phyloP scores from a whole-genome alignment of 2,329 filamentous ascomycete species.

The Geosmithia putterillii region DNA sequence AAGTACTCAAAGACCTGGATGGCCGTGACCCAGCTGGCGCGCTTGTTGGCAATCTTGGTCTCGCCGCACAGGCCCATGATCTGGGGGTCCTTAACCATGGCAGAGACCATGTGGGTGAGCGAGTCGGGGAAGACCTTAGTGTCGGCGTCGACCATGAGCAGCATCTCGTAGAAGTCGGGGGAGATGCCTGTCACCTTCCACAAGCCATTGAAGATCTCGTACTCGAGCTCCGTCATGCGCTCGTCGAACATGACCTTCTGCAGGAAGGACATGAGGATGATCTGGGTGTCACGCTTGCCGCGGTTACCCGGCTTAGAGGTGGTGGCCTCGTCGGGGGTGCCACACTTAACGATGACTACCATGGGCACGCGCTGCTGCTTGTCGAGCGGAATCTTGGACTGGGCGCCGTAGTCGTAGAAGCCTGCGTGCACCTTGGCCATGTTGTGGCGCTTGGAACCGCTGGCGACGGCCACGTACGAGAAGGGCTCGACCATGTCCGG shows the following conservation, averaged over 20 bases:
- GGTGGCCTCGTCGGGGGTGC: slow-evolving; percentile 73
- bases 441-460: slow-evolving; percentile 94
- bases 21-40: slow-evolving; percentile 85
- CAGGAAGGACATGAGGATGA: slow-evolving; percentile 97
- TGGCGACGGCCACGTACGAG: slow-evolving; percentile 93
- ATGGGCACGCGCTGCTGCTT: slow-evolving; percentile 96
- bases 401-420: slow-evolving; percentile 89
- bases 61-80: slow-evolving; percentile 99
- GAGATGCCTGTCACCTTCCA: slow-evolving; percentile 99
- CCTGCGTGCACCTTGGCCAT: slow-evolving; percentile 98
- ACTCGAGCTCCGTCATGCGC: slow-evolving; percentile 98
- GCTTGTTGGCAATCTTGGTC: slow-evolving; percentile 99
- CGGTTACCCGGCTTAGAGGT: slow-evolving; percentile 89
- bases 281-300: slow-evolving; percentile 97
- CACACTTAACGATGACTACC: slow-evolving; percentile 93
- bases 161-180: slow-evolving; percentile 93
- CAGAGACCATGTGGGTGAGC: slow-evolving; percentile 95
- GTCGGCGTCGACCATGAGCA: slow-evolving; percentile 98
- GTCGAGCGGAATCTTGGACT: slow-evolving; percentile 66
- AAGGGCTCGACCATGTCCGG: slow-evolving; percentile 77
- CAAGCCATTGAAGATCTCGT: slow-evolving; percentile 98
- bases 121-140: slow-evolving; percentile 99
- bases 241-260: slow-evolving; percentile 99
- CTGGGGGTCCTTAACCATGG: slow-evolving; percentile 97
- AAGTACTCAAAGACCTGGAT: slow-evolving; percentile 99